These are phyloP conservation scores for Periconia sp. DNA, from an alignment of 2,329 filamentous ascomycete genomes.

Conservation along the genomic window DNA sequence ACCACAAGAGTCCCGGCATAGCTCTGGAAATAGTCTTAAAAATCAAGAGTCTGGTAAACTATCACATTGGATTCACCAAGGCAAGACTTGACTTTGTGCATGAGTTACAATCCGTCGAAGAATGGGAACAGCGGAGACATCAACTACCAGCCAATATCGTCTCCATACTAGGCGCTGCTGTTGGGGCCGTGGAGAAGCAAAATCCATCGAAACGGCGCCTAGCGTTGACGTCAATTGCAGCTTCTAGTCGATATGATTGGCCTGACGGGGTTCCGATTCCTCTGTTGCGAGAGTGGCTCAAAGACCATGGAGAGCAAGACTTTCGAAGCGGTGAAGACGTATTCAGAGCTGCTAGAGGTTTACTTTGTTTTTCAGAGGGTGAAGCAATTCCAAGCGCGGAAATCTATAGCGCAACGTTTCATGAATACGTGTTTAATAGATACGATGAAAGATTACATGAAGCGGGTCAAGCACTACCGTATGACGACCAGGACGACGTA, in stretches of 20 bases:
- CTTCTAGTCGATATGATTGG: slow-evolving; percentile 2
- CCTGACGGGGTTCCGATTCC: slow-evolving; percentile 9
- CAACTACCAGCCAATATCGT: slow-evolving; percentile 21
- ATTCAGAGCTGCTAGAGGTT: slow-evolving; percentile 15
- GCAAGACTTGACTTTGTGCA: slow-evolving; percentile 19
- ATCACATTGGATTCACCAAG: slow-evolving; percentile 19
- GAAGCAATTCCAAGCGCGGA: slow-evolving; percentile 8
- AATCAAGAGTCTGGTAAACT: slow-evolving; percentile 5
- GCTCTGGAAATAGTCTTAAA: slow-evolving; percentile 1
- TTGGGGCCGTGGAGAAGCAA: slow-evolving; percentile 14
- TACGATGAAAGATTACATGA: slow-evolving; percentile 14
- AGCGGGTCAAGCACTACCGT: neutral
- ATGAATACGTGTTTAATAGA: slow-evolving; percentile 13
- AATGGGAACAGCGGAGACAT: slow-evolving; percentile 11
- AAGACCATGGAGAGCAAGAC: neutral
- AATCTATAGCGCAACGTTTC: slow-evolving; percentile 11
- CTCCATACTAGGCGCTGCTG: slow-evolving; percentile 15
- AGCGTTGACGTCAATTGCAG: slow-evolving; percentile 14
- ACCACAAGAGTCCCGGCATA: neutral
- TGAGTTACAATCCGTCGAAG: slow-evolving; percentile 11
- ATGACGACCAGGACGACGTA: neutral
- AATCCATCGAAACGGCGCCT: slow-evolving; percentile 8
- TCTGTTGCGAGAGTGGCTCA: slow-evolving; percentile 4
- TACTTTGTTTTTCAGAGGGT: slow-evolving; percentile 8
- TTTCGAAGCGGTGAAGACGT: slow-evolving; percentile 21